Evolutionary conservation across 345 rosid genomes (phyloP), one percentile per base, ranked within the genome.

Genomic region (Arabis alpina): DNA sequence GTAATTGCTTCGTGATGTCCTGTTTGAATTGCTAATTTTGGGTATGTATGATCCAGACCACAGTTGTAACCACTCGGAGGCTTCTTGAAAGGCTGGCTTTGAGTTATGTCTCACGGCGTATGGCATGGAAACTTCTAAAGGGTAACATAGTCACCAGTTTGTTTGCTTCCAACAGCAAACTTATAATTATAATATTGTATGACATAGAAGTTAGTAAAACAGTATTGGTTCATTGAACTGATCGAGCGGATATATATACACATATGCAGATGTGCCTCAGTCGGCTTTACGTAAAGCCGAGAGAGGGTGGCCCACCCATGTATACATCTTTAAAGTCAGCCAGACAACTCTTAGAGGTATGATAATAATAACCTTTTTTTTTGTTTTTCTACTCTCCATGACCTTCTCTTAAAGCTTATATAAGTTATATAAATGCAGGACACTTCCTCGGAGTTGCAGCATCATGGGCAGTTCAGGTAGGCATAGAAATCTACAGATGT

Each of bases 121-220:
- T 86, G 82, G 99, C 99, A 32, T 94, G 98, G 98, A 91, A 94
- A 79, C 96, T 94, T 79, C 87, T 94, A 24, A 94, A 94, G 81
- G 99, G 96, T 94, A 88, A 60, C 11, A 13, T 64, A 50, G 39
- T 64, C 19, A 55, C 2, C 50, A 37, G 34, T 42, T 64, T 12
- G 16, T 62, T 54, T 61, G 41, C 60, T 54, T 47, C 16, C 28
- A 12, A 40, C 23, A 45, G 30, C 39, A 40, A 68, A 54, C 42
- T 75, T 45, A 5, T 40, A 25, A 24, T 28, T 45, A 14, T 41
- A 6, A 10, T 14, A 12, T 13, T 62, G 54, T 44, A 34, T 34
- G 2, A 41, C 60, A 60, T 16, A 23, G 10, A 42, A 44, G 37
- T 43, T 43, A 42, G 53, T 41, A 19, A 36, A 34, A 14, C 4